phyloP scores from a whole-genome alignment of 495 filamentous ascomycete genomes.

The Friedmanniomyces simplex region DNA sequence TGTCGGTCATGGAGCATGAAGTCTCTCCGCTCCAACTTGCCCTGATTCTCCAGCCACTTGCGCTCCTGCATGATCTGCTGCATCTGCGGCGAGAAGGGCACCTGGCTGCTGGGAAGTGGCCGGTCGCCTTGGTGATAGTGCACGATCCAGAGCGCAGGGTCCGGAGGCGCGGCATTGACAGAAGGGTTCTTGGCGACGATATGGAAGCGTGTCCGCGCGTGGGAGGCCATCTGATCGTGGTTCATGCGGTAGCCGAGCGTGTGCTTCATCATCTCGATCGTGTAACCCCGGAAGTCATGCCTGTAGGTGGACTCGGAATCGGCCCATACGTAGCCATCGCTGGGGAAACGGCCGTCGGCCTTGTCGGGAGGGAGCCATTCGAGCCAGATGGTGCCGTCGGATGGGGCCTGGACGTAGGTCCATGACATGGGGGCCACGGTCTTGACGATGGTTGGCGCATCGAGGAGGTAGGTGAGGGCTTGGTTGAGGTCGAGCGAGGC shows the following conservation, averaged over 20 bases:
- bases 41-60: constrained; percentile 59
- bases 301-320: constrained; percentile 61
- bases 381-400: constrained; percentile 68
- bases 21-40: constrained; percentile 77
- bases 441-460: constrained; percentile 69
- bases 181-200: constrained; percentile 55
- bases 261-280: constrained; percentile 74
- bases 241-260: constrained; percentile 61
- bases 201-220: constrained; percentile 73
- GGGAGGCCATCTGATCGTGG: constrained; percentile 54
- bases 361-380: constrained; percentile 46
- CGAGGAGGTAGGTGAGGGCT: constrained; percentile 63
- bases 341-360: constrained; percentile 53
- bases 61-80: constrained; percentile 54
- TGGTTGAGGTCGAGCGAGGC: constrained; percentile 55
- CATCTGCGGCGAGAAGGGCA: constrained; percentile 48
- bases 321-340: constrained; percentile 86
- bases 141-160: constrained; percentile 84
- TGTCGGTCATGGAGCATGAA: constrained; percentile 83
- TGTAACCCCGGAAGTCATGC: constrained; percentile 54
- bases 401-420: constrained; percentile 77
- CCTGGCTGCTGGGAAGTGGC: constrained; percentile 53
- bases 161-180: constrained; percentile 51
- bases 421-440: constrained; percentile 73
- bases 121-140: constrained; percentile 77